Evolutionary conservation across 768 basidiomycete genomes (phyloP).

Genomic region (Myochromella boudieri): DNA sequence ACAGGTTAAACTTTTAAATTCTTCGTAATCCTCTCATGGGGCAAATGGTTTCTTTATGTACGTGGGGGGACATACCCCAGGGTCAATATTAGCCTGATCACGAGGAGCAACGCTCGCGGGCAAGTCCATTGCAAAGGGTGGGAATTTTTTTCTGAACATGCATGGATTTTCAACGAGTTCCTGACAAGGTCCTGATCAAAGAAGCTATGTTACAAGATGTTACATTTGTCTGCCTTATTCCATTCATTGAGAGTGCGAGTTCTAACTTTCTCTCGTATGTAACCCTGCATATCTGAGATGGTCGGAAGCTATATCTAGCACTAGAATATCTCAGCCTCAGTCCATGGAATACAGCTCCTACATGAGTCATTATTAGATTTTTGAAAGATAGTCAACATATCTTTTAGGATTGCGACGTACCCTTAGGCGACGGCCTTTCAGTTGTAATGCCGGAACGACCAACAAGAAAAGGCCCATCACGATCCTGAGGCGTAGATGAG

Average conservation of each 20-base stretch:
- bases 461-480: conserved; percentile 49
- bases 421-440: conserved; percentile 41
- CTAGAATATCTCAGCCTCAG: not conserved
- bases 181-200: not conserved
- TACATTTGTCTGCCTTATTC: not conserved
- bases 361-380: not conserved
- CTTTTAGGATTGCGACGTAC: conserved; percentile 26
- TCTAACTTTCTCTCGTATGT: too few relatives aligned
- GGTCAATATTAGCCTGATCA: not conserved
- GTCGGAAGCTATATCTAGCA: too few relatives aligned
- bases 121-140: too few relatives aligned
- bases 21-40: too few relatives aligned
- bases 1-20: too few relatives aligned
- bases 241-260: not conserved
- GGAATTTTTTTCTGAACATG: not conserved
- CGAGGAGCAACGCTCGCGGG: not conserved
- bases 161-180: not conserved
- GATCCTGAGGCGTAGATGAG: conserved; percentile 28
- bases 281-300: too few relatives aligned
- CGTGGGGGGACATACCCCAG: not conserved
- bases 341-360: conserved; percentile 23
- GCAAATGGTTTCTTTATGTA: too few relatives aligned
- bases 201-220: not conserved
- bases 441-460: conserved; percentile 46
- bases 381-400: not conserved